Conservation (phyloP, 495 filamentous ascomycete species). For the Aspergillus ellipticus region DNA sequence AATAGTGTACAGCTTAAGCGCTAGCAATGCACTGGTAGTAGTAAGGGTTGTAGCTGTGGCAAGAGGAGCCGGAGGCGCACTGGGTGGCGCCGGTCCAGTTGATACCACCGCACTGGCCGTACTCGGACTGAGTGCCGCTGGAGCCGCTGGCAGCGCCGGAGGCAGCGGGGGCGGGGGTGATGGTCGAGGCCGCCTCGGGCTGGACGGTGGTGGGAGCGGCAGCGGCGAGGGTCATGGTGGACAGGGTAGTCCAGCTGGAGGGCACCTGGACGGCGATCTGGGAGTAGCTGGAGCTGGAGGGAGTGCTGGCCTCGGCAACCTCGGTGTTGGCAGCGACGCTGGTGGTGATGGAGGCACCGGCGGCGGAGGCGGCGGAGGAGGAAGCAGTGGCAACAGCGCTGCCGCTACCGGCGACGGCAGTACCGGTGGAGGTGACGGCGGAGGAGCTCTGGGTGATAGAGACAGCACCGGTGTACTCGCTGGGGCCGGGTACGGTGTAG, state of each 20-base stretch:
- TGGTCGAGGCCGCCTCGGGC: background rate
- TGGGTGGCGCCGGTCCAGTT: slow-evolving; percentile 27
- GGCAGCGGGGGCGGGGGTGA: slow-evolving; percentile 1
- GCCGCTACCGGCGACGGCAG: slow-evolving; percentile 8
- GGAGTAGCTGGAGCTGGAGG: slow-evolving; percentile 1
- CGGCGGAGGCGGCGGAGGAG: background rate
- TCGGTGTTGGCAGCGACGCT: background rate
- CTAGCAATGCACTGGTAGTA: slow-evolving; percentile 42
- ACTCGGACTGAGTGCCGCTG: slow-evolving; percentile 27
- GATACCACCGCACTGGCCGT: slow-evolving; percentile 23
- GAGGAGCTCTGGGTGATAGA: slow-evolving; percentile 18
- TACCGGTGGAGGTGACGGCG: slow-evolving; percentile 21
- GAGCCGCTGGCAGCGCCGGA: slow-evolving; percentile 34
- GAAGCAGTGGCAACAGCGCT: background rate
- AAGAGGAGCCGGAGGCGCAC: slow-evolving; percentile 39
- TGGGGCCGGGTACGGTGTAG: slow-evolving; percentile 48
- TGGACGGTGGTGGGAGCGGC: background rate
- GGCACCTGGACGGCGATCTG: slow-evolving; percentile 2
- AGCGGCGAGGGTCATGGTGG: slow-evolving; percentile 2
- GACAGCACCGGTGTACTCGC: slow-evolving; percentile 26
- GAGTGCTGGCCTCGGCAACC: background rate
- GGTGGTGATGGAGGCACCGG: background rate
- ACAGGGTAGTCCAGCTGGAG: slow-evolving; percentile 4
- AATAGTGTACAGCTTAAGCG: background rate
- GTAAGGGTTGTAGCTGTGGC: slow-evolving; percentile 37